Base-by-base conservation (phyloP, 176 grass and related monocot genomes). In the Oryza longistaminata region DNA sequence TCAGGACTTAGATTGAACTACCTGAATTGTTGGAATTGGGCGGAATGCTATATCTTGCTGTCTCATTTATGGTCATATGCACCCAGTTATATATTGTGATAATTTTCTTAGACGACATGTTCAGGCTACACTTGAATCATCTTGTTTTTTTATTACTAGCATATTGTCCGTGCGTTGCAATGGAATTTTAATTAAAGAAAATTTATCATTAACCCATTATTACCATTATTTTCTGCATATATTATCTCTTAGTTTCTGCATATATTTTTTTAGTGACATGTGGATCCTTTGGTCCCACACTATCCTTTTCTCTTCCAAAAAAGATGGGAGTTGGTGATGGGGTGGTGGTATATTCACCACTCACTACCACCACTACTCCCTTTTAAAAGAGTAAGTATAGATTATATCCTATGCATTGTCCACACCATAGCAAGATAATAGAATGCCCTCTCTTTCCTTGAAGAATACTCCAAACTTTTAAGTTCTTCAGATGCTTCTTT, bases 71-170 rank as follows among this genome's bases (percentile, higher is more conserved):
- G 31, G 50, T 75, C 66, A 64, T 44, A 50, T 35, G 4, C 16
- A 11, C 45, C 12, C 49, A n/a, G 64, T 81, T 62, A 29, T 71
- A 17, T 71, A 24, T n/a, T 74, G 40, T 75, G 31, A 29, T 31
- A 50, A 81, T 75, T 64, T 45, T 75, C 25, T 17, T 70, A 64
- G 76, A 27, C n/a, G 75, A 50, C 22, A 80, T 81, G 16, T 64
- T 45, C 80, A 64, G 21, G 5, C 64, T 22, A 1, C 11, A 29
- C 31, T 34, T 75, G 61, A 35, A 48, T 64, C 33, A 50, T 75
- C 77, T 11, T 44, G 15, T 1, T 42, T 39, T 34, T 78, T 46
- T n/a, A 21, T 64, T 33, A 22, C 39, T 40, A 40, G 39, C 39
- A 40, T 40, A 40, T 40, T 40, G 39, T 40, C 39, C 0, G 39